Evolutionary conservation across 306 rosid genomes (phyloP).

Genomic region (Trifolium repens): DNA sequence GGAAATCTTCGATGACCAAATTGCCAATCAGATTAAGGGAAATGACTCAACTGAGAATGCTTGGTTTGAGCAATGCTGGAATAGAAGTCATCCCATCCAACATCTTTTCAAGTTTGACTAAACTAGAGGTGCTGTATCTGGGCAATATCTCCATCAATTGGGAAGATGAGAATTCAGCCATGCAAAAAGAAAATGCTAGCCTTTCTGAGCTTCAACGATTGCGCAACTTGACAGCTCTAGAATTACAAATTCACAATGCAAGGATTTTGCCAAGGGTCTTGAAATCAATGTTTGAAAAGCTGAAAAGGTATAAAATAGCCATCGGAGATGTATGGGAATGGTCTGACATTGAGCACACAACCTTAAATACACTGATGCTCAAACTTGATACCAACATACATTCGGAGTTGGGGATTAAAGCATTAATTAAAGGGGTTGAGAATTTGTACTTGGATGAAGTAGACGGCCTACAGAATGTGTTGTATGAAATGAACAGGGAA

Average conservation of each 20-base stretch:
- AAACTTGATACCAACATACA: conserved; percentile 1
- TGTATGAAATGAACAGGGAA: background rate
- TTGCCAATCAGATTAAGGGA: background rate
- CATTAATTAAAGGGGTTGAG: conserved; percentile 4
- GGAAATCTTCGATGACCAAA: background rate
- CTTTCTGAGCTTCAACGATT: conserved; percentile 1
- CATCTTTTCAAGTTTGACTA: conserved; percentile 10
- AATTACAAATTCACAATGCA: background rate
- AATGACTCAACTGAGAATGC: conserved; percentile 6
- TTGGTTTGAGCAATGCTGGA: background rate
- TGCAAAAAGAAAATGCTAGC: conserved; percentile 4
- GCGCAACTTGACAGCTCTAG: conserved; percentile 3
- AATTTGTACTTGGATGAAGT: conserved; percentile 18
- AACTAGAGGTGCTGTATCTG: conserved; percentile 9
- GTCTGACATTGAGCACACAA: background rate
- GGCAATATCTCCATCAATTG: conserved; percentile 5
- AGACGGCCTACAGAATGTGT: background rate
- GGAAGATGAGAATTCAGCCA: background rate
- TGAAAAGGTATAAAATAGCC: background rate
- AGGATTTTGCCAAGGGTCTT: background rate
- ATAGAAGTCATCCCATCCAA: conserved; percentile 18
- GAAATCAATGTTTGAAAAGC: background rate
- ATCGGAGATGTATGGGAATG: conserved; percentile 19
- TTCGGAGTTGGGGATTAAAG: conserved; percentile 7
- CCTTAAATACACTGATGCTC: conserved; percentile 10